Evolutionary conservation across 352 stramenopile genomes (phyloP).

Genomic region (Aphanomyces stellatus): DNA sequence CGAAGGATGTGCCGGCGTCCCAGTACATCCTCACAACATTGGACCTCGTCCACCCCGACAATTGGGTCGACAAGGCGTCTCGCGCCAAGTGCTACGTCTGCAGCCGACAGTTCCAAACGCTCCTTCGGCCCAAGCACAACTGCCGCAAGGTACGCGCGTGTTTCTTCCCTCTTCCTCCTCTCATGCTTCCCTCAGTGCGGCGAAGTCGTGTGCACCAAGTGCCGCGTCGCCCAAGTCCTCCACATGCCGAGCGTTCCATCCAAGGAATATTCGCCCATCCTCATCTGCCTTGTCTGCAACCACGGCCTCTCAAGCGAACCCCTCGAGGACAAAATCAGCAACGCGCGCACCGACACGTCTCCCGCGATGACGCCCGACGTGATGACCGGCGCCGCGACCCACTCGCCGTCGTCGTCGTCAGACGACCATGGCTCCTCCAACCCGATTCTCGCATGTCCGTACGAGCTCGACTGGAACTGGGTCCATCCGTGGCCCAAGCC

Average conservation of each 20-base stretch:
- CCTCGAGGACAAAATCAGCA: neutral
- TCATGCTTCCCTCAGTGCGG: conserved; percentile 55
- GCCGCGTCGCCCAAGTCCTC: conserved; percentile 29
- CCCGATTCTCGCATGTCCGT: conserved; percentile 22
- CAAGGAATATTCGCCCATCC: neutral
- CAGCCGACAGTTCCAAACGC: conserved; percentile 1
- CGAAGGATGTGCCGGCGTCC: neutral
- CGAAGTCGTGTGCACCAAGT: conserved; percentile 67
- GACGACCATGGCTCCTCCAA: neutral
- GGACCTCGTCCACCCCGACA: neutral
- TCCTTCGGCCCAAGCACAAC: conserved; percentile 17
- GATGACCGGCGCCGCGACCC: neutral
- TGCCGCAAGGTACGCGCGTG: conserved; percentile 13
- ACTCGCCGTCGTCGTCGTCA: neutral
- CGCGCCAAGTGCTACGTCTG: conserved; percentile 16
- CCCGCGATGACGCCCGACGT: neutral
- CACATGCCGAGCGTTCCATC: neutral
- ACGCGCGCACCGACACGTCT: no score
- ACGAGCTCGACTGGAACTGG: conserved; percentile 82
- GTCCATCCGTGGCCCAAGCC: conserved; percentile 66
- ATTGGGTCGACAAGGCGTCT: conserved; percentile 3
- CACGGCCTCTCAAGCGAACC: neutral
- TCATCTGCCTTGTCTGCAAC: conserved; percentile 16
- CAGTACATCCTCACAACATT: neutral
- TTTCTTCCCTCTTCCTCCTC: conserved; percentile 28